Conservation (phyloP, 176 grass and related monocot genomes). For the Puccinellia tenuiflora region DNA sequence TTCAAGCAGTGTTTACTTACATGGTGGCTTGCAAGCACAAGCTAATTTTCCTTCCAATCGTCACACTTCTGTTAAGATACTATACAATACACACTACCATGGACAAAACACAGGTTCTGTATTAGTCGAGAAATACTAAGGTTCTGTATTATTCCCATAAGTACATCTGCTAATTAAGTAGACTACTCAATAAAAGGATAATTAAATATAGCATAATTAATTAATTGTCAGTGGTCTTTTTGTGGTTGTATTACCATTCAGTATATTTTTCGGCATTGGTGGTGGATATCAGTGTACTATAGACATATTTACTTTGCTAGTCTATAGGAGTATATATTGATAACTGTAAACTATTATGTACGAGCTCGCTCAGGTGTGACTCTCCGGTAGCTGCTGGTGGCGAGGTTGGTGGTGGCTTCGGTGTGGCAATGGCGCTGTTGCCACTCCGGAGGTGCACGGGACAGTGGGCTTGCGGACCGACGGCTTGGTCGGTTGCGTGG, state of each 20-base stretch:
- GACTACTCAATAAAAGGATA: neutral
- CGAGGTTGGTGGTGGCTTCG: too few relatives aligned
- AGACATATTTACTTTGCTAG: neutral
- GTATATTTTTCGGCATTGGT: neutral
- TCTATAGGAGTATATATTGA: neutral
- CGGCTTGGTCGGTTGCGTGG: too few relatives aligned
- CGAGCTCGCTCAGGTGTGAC: too few relatives aligned
- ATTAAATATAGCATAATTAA: neutral
- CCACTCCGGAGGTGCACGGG: too few relatives aligned
- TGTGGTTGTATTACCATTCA: neutral
- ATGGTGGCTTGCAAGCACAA: neutral
- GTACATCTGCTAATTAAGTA: neutral
- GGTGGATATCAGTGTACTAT: neutral
- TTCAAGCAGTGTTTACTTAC: neutral
- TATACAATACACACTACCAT: neutral
- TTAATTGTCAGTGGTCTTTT: neutral
- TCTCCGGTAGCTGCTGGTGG: too few relatives aligned
- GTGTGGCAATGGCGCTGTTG: too few relatives aligned
- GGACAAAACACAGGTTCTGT: neutral
- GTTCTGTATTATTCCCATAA: neutral
- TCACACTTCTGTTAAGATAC: neutral
- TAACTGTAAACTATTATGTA: neutral
- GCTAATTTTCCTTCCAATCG: neutral
- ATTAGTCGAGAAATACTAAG: neutral
- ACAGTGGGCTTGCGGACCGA: too few relatives aligned